Evolutionary conservation across 2,329 filamentous ascomycete species (phyloP).

Genomic region (Fusarium sp.): DNA sequence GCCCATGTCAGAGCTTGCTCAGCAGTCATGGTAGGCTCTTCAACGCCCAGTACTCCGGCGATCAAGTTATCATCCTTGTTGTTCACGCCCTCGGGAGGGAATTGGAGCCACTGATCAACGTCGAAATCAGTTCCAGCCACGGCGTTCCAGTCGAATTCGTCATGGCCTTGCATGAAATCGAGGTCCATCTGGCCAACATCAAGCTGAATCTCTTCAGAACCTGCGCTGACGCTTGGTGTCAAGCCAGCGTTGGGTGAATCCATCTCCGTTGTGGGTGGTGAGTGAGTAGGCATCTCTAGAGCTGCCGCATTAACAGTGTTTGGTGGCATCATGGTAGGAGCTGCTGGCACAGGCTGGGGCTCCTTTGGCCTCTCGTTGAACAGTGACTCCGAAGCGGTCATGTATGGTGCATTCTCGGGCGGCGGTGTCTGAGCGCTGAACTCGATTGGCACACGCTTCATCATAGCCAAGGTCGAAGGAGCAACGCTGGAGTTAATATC

Average conservation of each 20-base stretch:
- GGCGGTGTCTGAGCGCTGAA: constrained; percentile 64
- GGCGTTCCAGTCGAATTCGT: constrained; percentile 67
- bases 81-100: constrained; percentile 62
- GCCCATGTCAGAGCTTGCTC: constrained; percentile 48
- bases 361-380: constrained; percentile 51
- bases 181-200: constrained; percentile 57
- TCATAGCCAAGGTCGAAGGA: constrained; percentile 51
- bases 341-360: constrained; percentile 18
- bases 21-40: constrained; percentile 46
- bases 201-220: constrained; percentile 55
- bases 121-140: constrained; percentile 66
- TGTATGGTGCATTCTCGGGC: constrained; percentile 61
- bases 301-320: constrained; percentile 54
- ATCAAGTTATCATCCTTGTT: constrained; percentile 54
- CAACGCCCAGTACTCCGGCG: constrained; percentile 49
- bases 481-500: constrained; percentile 64
- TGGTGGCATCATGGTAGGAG: constrained; percentile 51
- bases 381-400: constrained; percentile 57
- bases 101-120: constrained; percentile 70
- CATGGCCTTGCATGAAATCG: constrained; percentile 60
- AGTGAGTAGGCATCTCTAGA: constrained; percentile 53
- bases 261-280: constrained; percentile 60
- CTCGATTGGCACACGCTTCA: constrained; percentile 53
- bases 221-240: constrained; percentile 60
- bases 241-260: constrained; percentile 54